Evolutionary conservation across 768 basidiomycete genomes (phyloP).

Genomic region (Paxillus rubicundulus): DNA sequence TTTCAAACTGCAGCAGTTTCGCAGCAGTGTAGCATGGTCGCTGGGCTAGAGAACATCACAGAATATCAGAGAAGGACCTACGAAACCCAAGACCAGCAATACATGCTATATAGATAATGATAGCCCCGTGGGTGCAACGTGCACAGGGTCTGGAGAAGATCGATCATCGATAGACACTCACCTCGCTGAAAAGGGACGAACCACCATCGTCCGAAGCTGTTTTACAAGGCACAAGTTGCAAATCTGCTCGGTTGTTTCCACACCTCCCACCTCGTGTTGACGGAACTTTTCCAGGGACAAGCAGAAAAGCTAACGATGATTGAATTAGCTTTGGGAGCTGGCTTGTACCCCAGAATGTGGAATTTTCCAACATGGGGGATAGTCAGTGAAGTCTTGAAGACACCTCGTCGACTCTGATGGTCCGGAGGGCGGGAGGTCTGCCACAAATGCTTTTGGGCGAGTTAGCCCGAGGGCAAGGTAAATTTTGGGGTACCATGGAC

Average conservation of each 20-base stretch:
- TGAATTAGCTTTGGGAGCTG: background rate
- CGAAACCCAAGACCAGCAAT: background rate
- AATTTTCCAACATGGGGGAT: background rate
- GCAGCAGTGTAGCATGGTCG: background rate
- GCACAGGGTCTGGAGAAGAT: background rate
- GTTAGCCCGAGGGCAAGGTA: background rate
- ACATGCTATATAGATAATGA: background rate
- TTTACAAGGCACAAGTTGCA: background rate
- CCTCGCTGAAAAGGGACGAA: background rate
- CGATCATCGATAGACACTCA: background rate
- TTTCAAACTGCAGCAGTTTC: background rate
- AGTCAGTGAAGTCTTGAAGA: background rate
- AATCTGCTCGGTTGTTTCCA: background rate
- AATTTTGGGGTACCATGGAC: background rate
- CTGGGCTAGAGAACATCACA: background rate
- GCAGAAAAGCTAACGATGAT: background rate
- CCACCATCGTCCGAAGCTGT: background rate
- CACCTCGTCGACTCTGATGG: background rate
- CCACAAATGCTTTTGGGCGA: background rate
- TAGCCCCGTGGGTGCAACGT: slow-evolving; percentile 2
- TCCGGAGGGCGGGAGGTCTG: background rate
- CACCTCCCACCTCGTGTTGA: background rate
- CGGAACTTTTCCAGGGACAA: background rate
- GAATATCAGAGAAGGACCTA: background rate
- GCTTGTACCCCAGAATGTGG: background rate